A percentile compares a stretch with the other conserved stretches of the same genome.
phyloP scores from a whole-genome alignment of 1,284 basidiomycete genomes.

The Peniophora sp. region DNA sequence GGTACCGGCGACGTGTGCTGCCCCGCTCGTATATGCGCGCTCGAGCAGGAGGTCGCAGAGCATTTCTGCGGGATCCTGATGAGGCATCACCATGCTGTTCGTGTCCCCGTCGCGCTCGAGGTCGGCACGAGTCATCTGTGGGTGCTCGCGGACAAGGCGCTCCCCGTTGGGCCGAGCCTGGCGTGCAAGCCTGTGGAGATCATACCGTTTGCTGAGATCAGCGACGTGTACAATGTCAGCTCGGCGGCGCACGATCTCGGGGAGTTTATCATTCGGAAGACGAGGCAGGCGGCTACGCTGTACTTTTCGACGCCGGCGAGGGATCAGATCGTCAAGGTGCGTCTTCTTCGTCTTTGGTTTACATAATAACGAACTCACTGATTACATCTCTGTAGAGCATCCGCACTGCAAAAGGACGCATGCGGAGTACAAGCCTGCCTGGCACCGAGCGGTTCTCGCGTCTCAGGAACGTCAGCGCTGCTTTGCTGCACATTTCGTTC shows the following conservation, averaged over 20 bases:
- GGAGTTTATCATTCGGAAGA: conserved; percentile 75
- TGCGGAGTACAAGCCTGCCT: conserved; percentile 48
- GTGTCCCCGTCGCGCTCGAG: conserved; percentile 54
- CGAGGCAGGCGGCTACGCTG: conserved; percentile 58
- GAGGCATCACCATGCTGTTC: conserved; percentile 51
- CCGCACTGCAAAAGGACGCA: conserved; percentile 59
- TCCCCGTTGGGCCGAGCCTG: conserved; percentile 52
- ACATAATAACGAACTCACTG: not conserved
- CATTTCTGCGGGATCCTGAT: conserved; percentile 54
- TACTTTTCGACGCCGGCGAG: conserved; percentile 64
- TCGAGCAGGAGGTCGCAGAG: conserved; percentile 50
- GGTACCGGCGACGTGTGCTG: conserved; percentile 41
- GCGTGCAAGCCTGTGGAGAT: conserved; percentile 73
- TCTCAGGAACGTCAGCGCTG: conserved; percentile 78
- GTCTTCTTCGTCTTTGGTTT: conserved; percentile 1
- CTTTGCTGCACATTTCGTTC: conserved; percentile 76
- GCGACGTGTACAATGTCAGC: conserved; percentile 77
- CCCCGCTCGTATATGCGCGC: conserved; percentile 45
- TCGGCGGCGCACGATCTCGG: conserved; percentile 60
- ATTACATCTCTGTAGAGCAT: conserved; percentile 43
- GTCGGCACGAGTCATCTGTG: conserved; percentile 61
- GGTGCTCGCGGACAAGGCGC: conserved; percentile 63
- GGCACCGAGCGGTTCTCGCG: conserved; percentile 65
- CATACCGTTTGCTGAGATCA: conserved; percentile 71
- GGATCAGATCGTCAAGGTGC: conserved; percentile 71